Conservation (phyloP, 805 yeast genomes). For the Lachancea sp. region DNA sequence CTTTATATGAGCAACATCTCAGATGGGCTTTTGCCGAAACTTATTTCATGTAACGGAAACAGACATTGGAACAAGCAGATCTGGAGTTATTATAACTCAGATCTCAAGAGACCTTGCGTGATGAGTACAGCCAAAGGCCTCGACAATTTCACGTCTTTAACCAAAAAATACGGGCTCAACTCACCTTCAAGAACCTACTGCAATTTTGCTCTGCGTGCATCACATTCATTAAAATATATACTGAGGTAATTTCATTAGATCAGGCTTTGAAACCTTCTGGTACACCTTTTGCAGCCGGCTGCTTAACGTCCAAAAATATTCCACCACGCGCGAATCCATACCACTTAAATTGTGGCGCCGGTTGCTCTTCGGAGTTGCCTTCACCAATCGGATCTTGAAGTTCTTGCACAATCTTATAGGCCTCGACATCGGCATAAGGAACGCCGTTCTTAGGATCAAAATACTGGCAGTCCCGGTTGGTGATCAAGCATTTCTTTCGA, state of each 20-base stretch:
- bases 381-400: constrained; percentile 48
- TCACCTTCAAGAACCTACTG: background rate
- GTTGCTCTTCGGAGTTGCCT: constrained; percentile 37
- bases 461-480: constrained; percentile 63
- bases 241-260: background rate
- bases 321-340: constrained; percentile 43
- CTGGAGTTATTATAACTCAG: constrained; percentile 29
- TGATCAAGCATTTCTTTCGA: constrained; percentile 62
- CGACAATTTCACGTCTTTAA: constrained; percentile 10
- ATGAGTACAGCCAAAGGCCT: background rate
- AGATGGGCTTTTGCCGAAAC: constrained; percentile 7
- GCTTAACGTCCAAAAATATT: constrained; percentile 37
- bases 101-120: constrained; percentile 11
- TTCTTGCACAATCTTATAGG: constrained; percentile 60
- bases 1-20: constrained; percentile 28
- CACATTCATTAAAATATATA: background rate
- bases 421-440: constrained; percentile 77
- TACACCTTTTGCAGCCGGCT: constrained; percentile 73
- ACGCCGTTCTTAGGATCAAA: constrained; percentile 85
- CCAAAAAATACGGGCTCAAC: constrained; percentile 13
- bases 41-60: background rate
- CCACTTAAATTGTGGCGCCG: constrained; percentile 38
- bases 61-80: constrained; percentile 14
- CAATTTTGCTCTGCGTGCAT: background rate
- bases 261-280: constrained; percentile 64